These are phyloP conservation scores for Euryodendron excelsum DNA, from an alignment of 148 eudicot species.

Conservation along the genomic window DNA sequence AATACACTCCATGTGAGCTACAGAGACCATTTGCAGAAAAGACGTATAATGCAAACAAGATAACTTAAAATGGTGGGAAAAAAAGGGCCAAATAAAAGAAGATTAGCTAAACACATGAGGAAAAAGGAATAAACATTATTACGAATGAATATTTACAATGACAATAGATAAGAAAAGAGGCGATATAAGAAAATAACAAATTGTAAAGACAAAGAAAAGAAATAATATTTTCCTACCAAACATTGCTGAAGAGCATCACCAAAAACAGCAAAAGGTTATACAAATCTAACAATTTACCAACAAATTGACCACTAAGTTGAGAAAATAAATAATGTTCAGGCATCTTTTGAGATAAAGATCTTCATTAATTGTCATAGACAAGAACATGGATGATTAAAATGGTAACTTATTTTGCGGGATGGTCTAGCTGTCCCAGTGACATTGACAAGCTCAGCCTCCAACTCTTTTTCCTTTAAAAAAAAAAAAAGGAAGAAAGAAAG, in stretches of 20 bases:
- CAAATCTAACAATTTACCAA: not conserved
- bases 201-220: not conserved
- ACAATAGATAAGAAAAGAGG: not conserved
- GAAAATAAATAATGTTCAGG: not conserved
- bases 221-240: not conserved
- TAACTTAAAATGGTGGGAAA: not conserved
- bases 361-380: not conserved
- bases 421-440: slow-evolving; percentile 82
- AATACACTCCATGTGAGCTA: not conserved
- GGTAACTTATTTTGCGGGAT: slow-evolving; percentile 89
- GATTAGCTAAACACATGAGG: not conserved
- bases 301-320: not conserved
- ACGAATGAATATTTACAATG: not conserved
- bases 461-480: slow-evolving; percentile 80
- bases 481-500: not conserved
- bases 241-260: not conserved
- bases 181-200: not conserved
- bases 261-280: not conserved
- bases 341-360: not conserved
- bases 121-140: not conserved
- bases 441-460: slow-evolving; percentile 95
- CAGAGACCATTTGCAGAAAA: not conserved
- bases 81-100: not conserved
- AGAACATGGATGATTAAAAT: not conserved
- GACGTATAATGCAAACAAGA: not conserved